Conservation (phyloP, 495 filamentous ascomycete genomes). For the Neurospora intermedia region DNA sequence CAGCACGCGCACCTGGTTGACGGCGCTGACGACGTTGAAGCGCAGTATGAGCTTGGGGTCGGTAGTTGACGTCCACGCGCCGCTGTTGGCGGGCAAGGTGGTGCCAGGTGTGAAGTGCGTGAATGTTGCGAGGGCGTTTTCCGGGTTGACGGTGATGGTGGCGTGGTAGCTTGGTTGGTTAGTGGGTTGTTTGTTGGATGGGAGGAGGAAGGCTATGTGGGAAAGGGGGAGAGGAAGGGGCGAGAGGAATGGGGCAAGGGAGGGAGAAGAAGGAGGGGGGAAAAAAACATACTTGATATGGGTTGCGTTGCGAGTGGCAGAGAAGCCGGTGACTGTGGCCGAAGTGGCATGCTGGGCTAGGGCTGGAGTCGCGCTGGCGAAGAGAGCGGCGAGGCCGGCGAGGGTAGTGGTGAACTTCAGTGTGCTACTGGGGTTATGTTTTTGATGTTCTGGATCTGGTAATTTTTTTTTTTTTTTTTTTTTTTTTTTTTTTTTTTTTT, state of each 20-base stretch:
- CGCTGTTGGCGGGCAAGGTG: neutral
- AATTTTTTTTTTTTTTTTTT: no score
- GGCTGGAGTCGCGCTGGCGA: neutral
- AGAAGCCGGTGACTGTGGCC: neutral
- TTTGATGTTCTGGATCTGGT: neutral
- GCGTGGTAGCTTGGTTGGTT: neutral
- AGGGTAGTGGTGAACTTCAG: conserved; percentile 3
- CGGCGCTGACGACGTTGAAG: neutral
- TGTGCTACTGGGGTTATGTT: neutral
- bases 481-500: neutral
- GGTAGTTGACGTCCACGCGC: neutral
- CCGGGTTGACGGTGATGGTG: neutral
- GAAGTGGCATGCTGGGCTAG: neutral
- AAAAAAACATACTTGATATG: neutral
- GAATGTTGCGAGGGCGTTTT: conserved; percentile 2
- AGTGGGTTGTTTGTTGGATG: no score
- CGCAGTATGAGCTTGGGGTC: neutral
- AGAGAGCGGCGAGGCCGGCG: neutral
- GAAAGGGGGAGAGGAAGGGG: no score
- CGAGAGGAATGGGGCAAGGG: neutral
- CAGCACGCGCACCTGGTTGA: neutral
- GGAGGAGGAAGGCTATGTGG: no score
- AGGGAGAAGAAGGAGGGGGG: no score
- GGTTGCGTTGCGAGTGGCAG: neutral
- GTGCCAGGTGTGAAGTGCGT: neutral